Evolutionary conservation across 352 stramenopile genomes (phyloP).

Genomic region (Blastocystis sp.): DNA sequence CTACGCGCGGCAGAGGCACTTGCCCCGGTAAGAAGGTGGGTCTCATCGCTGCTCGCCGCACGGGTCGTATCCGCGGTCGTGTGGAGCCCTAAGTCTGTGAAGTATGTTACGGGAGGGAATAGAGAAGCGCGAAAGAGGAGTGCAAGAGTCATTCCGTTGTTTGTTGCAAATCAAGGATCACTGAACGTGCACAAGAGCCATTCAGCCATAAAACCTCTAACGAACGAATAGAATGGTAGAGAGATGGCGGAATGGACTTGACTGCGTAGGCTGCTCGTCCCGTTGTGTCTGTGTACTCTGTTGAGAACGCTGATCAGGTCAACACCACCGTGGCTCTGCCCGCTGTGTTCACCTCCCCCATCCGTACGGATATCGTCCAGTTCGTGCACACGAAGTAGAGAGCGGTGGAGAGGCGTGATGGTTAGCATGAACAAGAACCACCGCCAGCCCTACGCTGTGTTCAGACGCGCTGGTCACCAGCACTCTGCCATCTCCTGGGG

Average conservation of each 20-base stretch:
- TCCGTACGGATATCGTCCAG: constrained; percentile 96
- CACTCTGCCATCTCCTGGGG: constrained; percentile 96
- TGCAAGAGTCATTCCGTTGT: background rate
- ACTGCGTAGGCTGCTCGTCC: constrained; percentile 80
- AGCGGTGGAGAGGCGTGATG: background rate
- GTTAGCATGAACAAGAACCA: constrained; percentile 95
- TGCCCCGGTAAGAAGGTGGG: too few species aligned
- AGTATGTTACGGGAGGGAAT: background rate
- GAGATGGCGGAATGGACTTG: background rate
- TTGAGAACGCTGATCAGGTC: constrained; percentile 79
- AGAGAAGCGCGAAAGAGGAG: background rate
- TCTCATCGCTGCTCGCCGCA: too few species aligned
- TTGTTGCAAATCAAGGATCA: background rate
- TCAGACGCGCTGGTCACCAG: constrained; percentile 87
- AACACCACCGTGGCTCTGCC: constrained; percentile 85
- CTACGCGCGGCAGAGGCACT: too few species aligned
- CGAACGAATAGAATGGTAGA: constrained; percentile 27
- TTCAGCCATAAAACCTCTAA: constrained; percentile 31
- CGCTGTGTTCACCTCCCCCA: constrained; percentile 91
- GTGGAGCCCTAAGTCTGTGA: background rate
- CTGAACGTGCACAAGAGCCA: background rate
- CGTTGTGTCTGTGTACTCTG: constrained; percentile 89
- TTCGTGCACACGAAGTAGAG: constrained; percentile 92
- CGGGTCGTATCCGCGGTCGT: background rate
- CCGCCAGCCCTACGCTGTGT: constrained; percentile 95